Evolutionary conservation across 106 monocot species (phyloP), one percentile per base, ranked within the genome.

Genomic region (Xerophyta viscosa): DNA sequence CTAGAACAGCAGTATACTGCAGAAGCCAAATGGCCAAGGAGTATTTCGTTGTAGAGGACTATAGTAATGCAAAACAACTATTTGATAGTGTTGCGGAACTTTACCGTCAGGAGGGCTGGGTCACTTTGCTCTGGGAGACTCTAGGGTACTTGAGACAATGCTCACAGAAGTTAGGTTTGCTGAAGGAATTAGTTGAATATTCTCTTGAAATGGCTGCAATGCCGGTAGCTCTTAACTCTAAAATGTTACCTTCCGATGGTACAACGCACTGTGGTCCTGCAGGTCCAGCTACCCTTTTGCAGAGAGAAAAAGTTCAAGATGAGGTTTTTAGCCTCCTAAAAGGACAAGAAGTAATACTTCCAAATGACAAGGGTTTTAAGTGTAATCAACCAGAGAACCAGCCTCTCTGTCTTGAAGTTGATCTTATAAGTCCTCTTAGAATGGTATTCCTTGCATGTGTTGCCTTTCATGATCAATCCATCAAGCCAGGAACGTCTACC

Each of bases 161-260:
- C 31, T 79, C 80, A 17, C 29, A 47, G 31, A 63, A 57, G 65
- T 63, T 98, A 56, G 68, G 73, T 33, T 79, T 61, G 28, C 30
- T 30, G 13, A 76, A 86, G 50, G 82, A 86, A 45, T 98, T 79
- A 53, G 46, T 77, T 27, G 66, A 77, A 20, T 83, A 67, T 51
- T 90, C 98, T 28, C 79, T 98, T 65, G 98, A 98, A 65, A 83
- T 98, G 98, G 74, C 90, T 62, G 60, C 98, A 51, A 67, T 98
- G 76, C 98, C 89, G 4, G 65, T 77, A 56, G 67, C 82, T 63
- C 67, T 65, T 50, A 49, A 22, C 30, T 24, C 20, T 59, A 61
- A 26, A 30, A 20, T 49, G 14, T 62, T 47, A 70, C 23, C 31
- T 46, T 18, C 48, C 2, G 43, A 58, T n/a, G 49, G 29, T 48